Base-by-base conservation (phyloP, 257 asterid species). In the Solanum piurae region DNA sequence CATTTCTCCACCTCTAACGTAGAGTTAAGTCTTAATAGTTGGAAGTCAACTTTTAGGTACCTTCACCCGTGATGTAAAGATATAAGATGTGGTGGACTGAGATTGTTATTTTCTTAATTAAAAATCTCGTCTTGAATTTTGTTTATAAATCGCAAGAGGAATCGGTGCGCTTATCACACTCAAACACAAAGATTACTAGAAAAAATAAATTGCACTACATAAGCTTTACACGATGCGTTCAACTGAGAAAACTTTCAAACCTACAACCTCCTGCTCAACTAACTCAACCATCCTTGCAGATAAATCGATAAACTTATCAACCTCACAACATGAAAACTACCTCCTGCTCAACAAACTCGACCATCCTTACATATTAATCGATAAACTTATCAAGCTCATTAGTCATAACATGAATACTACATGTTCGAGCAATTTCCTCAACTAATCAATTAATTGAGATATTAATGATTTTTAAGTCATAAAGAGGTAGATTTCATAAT, bases 61-160 rank as follows among this genome's bases (percentile, higher is more conserved):
- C 84, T n/a, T 44, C 64, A 25, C n/a, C 9, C 23, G 14, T 42
- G 84, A 44, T 14, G 66, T 5, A 79, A 79, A 79, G 7, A 42
- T 29, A 29, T 29, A 14, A 0, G 5, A 5, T 14, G 60, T 4
- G 13, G 12, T 23, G 29, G 16, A 0, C 0, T n/a, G 14, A 10
- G 0, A 4, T 23, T 2, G 3, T 0, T 9, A 23, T 23, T 62
- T 23, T 23, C 12, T 62, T 62, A n/a, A n/a, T 23, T 4, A 62
- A 0, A 62, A 0, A 0, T 23, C 6, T 23, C 1, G 5, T 62
- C 6, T 62, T 0, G 3, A 1, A 0, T 18, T 7, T 0, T 20
- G 12, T 7, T n/a, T n/a, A n/a, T n/a, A n/a, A n/a, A n/a, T 0
- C 0, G 16, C 33, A 5, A 60, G 0, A 64, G 18, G 2, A 64